These are phyloP conservation scores for Cantharellus anzutake DNA, from an alignment of 768 basidiomycete species.

Conservation along the genomic window DNA sequence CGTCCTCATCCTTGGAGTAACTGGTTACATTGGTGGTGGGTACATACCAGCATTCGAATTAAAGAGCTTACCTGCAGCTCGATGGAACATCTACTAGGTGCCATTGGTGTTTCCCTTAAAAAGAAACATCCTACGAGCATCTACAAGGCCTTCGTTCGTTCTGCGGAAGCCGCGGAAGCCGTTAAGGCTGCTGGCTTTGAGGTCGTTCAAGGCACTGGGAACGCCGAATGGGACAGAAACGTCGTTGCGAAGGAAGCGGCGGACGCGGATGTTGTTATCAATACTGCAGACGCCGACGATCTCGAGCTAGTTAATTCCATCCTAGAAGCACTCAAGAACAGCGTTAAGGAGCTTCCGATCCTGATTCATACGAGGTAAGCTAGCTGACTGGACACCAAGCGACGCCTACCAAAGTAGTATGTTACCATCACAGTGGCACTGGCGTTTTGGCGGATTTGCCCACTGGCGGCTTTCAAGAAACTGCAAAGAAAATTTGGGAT, in stretches of 20 bases:
- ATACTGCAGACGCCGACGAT: conserved; percentile 14
- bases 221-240: background rate
- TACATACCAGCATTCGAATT: background rate
- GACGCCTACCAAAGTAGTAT: background rate
- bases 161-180: conserved; percentile 6
- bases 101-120: conserved; percentile 20
- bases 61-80: background rate
- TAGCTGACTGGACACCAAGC: background rate
- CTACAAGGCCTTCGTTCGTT: conserved; percentile 9
- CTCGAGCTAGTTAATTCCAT: conserved; percentile 11
- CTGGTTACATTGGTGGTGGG: conserved; percentile 9
- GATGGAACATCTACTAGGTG: conserved; percentile 3
- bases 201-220: conserved; percentile 3
- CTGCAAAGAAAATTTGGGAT: conserved; percentile 12
- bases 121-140: conserved; percentile 13
- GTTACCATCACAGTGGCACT: conserved; percentile 4
- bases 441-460: conserved; percentile 8
- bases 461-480: conserved; percentile 8
- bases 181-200: conserved; percentile 7
- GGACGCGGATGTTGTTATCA: conserved; percentile 12
- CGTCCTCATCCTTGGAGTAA: conserved; percentile 7
- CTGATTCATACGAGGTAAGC: conserved; percentile 14
- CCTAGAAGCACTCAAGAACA: conserved; percentile 8
- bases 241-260: conserved; percentile 5
- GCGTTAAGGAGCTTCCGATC: conserved; percentile 8